Base-by-base conservation (phyloP, 2,329 filamentous ascomycete species). In the Aspergillus vadensis region DNA sequence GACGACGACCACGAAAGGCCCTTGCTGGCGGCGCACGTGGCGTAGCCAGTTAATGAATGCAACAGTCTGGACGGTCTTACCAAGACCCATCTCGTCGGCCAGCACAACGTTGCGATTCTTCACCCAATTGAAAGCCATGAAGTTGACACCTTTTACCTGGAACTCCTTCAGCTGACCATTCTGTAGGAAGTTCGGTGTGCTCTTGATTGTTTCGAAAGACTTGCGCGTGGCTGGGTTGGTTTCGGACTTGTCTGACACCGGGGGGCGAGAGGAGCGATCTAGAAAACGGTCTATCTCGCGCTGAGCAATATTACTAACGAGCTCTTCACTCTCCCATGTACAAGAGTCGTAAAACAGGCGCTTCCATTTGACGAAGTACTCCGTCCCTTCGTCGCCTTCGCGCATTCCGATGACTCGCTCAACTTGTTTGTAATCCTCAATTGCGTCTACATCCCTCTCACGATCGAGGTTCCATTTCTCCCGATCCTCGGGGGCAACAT, bases 321-420 rank as follows among this genome's bases (percentile, higher is more conserved):
- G 83, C 5, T 86, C 83, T 41, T 88, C 91, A 43, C 82, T 79
- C 75, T 99, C 95, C 96, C 96, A 99, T 2, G 96, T 99, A 77
- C 91, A 97, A 64, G 89, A 88, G 69, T 98, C 93, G 73, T 99
- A 99, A 55, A 89, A 91, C 55, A 98, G 85, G 10, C 91, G 91
- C 77, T 95, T 96, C 92, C 95, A 99, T 80, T 99, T 99, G 77
- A 98, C 90, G 65, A 88, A 91, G 76, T 99, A 99, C 74, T 98
- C 92, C 0, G 86, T 86, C 52, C 88, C 91, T 8, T 91, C 89
- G 14, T 95, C 92, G 23, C 89, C 90, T 60, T 92, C 87, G 64
- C 91, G 88, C 60, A 89, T 86, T 57, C 91, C 91, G 69, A 99
- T 97, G 60, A 99, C 89, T 69, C 95, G 88, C 76, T 99, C 95